Percentiles rank a stretch among this genome's conserved stretches.
phyloP scores from a whole-genome alignment of 148 eudicot species.

The Silene uniflora region DNA sequence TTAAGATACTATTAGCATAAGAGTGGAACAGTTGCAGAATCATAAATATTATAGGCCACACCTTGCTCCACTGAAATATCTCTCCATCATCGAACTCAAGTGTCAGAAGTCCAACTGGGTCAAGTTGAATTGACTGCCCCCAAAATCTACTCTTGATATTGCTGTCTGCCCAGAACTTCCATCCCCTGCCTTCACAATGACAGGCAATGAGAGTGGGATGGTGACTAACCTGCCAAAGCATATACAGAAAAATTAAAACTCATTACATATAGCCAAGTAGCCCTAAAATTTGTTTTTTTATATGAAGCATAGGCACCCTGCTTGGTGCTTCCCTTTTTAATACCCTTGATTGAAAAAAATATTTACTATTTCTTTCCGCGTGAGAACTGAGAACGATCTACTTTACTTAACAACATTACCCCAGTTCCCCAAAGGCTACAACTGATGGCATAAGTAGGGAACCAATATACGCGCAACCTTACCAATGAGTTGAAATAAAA shows the following conservation, averaged over 20 bases:
- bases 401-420: neutral
- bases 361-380: neutral
- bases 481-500: no score
- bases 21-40: neutral
- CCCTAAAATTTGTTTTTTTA: neutral
- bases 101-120: constrained; percentile 79
- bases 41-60: constrained; percentile 18
- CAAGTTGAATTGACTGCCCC: constrained; percentile 96
- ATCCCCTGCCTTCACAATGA: constrained; percentile 93
- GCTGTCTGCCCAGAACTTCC: constrained; percentile 96
- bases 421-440: no score
- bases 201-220: constrained; percentile 93
- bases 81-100: constrained; percentile 94
- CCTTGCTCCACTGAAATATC: constrained; percentile 95
- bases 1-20: neutral
- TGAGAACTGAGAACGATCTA: neutral
- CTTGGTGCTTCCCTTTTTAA: neutral
- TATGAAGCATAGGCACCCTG: neutral
- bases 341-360: neutral
- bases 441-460: no score
- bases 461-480: no score
- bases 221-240: constrained; percentile 67
- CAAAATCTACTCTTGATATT: constrained; percentile 86
- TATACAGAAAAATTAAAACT: constrained; percentile 13
- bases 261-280: neutral